Evolutionary conservation across 352 stramenopile genomes (phyloP).

Genomic region (Aphanomyces cochlioides): DNA sequence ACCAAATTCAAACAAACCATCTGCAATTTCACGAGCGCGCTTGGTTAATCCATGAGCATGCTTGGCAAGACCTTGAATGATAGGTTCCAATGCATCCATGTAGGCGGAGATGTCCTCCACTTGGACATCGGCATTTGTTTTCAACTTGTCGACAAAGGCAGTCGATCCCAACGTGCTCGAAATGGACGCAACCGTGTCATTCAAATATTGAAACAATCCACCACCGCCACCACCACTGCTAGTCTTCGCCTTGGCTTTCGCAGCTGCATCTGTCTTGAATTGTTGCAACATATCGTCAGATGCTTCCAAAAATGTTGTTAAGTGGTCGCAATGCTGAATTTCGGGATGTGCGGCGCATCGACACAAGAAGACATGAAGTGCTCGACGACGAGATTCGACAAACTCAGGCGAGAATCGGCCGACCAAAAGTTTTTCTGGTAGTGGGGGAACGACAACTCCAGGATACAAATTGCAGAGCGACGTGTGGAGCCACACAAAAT

Average conservation of each 20-base stretch:
- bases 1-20: slow-evolving; percentile 96
- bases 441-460: slow-evolving; percentile 89
- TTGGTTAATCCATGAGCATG: slow-evolving; percentile 92
- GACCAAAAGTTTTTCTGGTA: slow-evolving; percentile 95
- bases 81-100: slow-evolving; percentile 92
- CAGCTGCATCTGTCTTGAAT: slow-evolving; percentile 56
- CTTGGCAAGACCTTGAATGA: slow-evolving; percentile 94
- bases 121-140: slow-evolving; percentile 89
- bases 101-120: slow-evolving; percentile 96
- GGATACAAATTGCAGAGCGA: slow-evolving; percentile 82
- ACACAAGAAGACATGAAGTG: slow-evolving; percentile 75
- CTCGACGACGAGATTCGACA: slow-evolving; percentile 75
- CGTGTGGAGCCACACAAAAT: slow-evolving; percentile 96
- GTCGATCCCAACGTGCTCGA: slow-evolving; percentile 62
- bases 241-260: slow-evolving; percentile 41
- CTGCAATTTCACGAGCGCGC: slow-evolving; percentile 92
- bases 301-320: slow-evolving; percentile 81
- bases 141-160: slow-evolving; percentile 49
- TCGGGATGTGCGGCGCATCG: slow-evolving; percentile 78
- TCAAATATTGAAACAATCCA: slow-evolving; percentile 82
- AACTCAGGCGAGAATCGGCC: slow-evolving; percentile 92
- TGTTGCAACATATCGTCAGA: slow-evolving; percentile 60
- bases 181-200: slow-evolving; percentile 82
- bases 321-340: slow-evolving; percentile 76
- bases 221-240: slow-evolving; percentile 48